Percentiles rank a stretch among this genome's conserved stretches.
phyloP scores from a whole-genome alignment of 1,284 basidiomycete species.

The Mycosarcoma mackinlayi region DNA sequence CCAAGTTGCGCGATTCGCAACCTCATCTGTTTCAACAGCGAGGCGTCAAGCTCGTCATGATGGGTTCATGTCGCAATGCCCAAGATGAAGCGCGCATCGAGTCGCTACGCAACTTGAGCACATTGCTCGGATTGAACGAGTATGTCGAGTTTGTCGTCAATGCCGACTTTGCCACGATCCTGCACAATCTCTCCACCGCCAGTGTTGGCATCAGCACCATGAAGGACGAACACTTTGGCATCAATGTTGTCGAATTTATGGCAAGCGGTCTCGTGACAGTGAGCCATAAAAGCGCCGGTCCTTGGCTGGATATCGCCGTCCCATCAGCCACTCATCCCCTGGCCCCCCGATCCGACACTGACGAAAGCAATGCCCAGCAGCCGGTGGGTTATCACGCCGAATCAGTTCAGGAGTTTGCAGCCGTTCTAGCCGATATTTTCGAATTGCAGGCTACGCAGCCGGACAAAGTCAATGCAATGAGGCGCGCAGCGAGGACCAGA shows the following conservation, averaged over 20 bases:
- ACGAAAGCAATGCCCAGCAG: not conserved
- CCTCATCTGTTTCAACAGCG: slow-evolving; percentile 43
- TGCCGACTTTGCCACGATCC: slow-evolving; percentile 79
- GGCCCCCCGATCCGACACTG: too few relatives aligned
- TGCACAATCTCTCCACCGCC: slow-evolving; percentile 77
- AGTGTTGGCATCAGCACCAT: slow-evolving; percentile 93
- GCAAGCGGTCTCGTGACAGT: slow-evolving; percentile 90
- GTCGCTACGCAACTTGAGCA: slow-evolving; percentile 74
- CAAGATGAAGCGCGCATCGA: slow-evolving; percentile 80
- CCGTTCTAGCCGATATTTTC: slow-evolving; percentile 77
- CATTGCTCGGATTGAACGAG: slow-evolving; percentile 75
- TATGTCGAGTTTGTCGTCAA: slow-evolving; percentile 85
- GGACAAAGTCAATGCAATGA: slow-evolving; percentile 1
- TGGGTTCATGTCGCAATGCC: slow-evolving; percentile 85
- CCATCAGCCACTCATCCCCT: slow-evolving; percentile 14
- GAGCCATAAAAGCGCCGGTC: slow-evolving; percentile 91
- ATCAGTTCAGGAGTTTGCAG: slow-evolving; percentile 77
- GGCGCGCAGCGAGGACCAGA: slow-evolving; percentile 71
- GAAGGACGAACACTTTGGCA: slow-evolving; percentile 99
- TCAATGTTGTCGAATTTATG: slow-evolving; percentile 98
- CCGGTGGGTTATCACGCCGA: slow-evolving; percentile 71
- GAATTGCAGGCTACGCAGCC: slow-evolving; percentile 74
- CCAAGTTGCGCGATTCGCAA: slow-evolving; percentile 72
- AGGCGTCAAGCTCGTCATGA: slow-evolving; percentile 71
- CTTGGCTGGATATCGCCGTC: slow-evolving; percentile 88